Evolutionary conservation across 2,329 filamentous ascomycete species (phyloP).

Genomic region (Nemania sp.): DNA sequence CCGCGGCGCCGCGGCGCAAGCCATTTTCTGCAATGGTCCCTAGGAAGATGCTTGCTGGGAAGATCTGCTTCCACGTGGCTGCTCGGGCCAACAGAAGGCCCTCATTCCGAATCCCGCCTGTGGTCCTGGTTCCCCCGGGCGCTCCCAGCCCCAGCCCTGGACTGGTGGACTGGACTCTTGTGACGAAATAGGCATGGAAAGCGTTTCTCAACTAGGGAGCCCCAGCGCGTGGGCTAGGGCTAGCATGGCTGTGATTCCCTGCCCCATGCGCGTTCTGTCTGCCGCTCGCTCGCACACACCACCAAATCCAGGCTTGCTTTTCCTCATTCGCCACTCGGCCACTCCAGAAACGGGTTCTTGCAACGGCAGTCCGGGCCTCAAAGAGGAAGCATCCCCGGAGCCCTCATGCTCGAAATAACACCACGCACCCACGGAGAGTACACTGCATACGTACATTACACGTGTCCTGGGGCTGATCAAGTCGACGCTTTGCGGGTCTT

Average conservation of each 20-base stretch:
- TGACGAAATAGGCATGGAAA: slow-evolving; percentile 16
- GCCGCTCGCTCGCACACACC: background rate
- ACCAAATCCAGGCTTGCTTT: background rate
- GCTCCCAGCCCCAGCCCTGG: slow-evolving; percentile 27
- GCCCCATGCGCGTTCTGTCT: slow-evolving; percentile 7
- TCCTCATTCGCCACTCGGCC: slow-evolving; percentile 15
- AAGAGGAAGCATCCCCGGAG: slow-evolving; percentile 22
- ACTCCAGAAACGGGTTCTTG: slow-evolving; percentile 12
- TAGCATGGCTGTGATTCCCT: slow-evolving; percentile 3
- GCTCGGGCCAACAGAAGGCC: slow-evolving; percentile 35
- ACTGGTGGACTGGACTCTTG: slow-evolving; percentile 11
- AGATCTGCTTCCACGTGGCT: slow-evolving; percentile 39
- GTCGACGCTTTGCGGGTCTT: background rate
- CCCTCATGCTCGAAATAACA: slow-evolving; percentile 18
- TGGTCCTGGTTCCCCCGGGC: slow-evolving; percentile 18
- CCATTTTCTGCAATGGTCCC: slow-evolving; percentile 32
- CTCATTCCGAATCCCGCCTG: slow-evolving; percentile 19
- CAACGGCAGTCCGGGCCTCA: slow-evolving; percentile 10
- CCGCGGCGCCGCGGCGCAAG: slow-evolving; percentile 25
- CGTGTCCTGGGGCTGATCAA: too few relatives aligned
- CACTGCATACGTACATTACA: too few relatives aligned
- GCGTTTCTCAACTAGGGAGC: slow-evolving; percentile 6
- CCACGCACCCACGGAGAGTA: too few relatives aligned
- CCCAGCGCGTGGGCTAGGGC: too few relatives aligned
- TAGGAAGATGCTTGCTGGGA: slow-evolving; percentile 35